These are phyloP conservation scores for Choanephora cucurbitarum DNA, from an alignment of 371 early-diverging fungal species.

Conservation along the genomic window DNA sequence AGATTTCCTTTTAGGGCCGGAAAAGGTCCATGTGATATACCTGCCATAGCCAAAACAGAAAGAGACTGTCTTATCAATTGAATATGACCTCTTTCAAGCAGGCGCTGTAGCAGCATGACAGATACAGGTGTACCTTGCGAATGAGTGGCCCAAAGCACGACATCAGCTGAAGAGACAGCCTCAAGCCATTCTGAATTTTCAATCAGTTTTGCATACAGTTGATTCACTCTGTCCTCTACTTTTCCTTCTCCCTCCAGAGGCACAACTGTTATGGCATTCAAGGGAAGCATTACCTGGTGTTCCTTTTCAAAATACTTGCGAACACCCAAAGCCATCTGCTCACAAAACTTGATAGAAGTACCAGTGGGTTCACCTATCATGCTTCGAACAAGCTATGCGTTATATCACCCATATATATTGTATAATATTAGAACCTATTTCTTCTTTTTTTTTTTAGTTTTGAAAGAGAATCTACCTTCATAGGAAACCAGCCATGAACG, in stretches of 20 bases:
- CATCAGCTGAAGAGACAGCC: constrained; percentile 72
- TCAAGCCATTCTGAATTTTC: constrained; percentile 53
- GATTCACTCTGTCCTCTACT: constrained; percentile 81
- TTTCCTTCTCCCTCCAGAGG: constrained; percentile 92
- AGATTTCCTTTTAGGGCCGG: constrained; percentile 80
- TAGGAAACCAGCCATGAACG: constrained; percentile 94
- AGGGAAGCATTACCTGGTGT: constrained; percentile 61
- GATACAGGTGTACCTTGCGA: constrained; percentile 95
- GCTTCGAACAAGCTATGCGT: constrained; percentile 66
- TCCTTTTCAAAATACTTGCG: constrained; percentile 57
- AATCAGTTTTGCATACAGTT: constrained; percentile 70
- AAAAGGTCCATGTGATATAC: constrained; percentile 91
- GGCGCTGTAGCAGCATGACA: constrained; percentile 71
- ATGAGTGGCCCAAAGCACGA: constrained; percentile 88
- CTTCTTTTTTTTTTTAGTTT: too few relatives aligned
- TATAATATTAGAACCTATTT: neutral
- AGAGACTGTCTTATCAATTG: constrained; percentile 70
- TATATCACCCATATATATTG: too few relatives aligned
- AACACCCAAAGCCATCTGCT: constrained; percentile 76
- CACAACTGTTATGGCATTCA: constrained; percentile 71
- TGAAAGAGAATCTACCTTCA: constrained; percentile 36
- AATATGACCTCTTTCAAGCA: constrained; percentile 73
- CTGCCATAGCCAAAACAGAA: constrained; percentile 90
- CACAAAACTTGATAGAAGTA: constrained; percentile 84
- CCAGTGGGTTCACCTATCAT: constrained; percentile 95